Base-by-base conservation (phyloP, 1,139 yeast species). In the Yamadazyma dendronema region DNA sequence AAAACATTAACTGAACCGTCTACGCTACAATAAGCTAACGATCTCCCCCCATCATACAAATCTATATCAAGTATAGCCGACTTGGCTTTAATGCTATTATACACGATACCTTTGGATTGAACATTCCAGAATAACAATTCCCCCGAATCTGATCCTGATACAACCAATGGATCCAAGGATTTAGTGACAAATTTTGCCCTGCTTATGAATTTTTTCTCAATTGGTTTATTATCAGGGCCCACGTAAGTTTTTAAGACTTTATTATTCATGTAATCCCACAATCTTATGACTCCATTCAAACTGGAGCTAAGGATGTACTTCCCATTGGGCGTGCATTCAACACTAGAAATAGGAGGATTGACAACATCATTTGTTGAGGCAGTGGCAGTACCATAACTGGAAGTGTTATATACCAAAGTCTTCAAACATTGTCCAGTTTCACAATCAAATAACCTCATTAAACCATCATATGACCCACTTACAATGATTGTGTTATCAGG, bases 391-490 rank as follows among this genome's bases (percentile, higher is more conserved):
- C 76, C 76, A 39, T 67, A 70, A 31, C 83, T 74, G 41, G 82
- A 73, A 42, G 84, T 81, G 51, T 68, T 71, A 49, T 82, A 84
- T 16, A 92, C 88, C 46, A 92, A 63, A 0, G 98, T 92, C 54
- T 88, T 86, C 47, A 92, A 67, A 62, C 98, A 92, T 49, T 89
- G 96, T 2, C 97, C 97, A 0, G 95, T 74, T 36, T 79, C 83
- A 26, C 90, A 76, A 59, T 90, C 97, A 68, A 95, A 92, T 25
- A 92, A 63, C 38, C 98, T 69, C 77, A 87, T 81, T 44, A 85
- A 67, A 3, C 98, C 98, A 59, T 92, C 98, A 54, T 84, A 86
- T 3, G 96, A 84, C 0, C 95, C 95, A 46, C 96, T 84, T 3
- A 83, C 86, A 13, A 92, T 74, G 27, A 94, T 77, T 0, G 96